A percentile compares a stretch with the other conserved stretches of the same genome.
These are phyloP conservation scores for Kodamaea alishanica DNA, from an alignment of 1,139 yeast genomes.

Conservation along the genomic window DNA sequence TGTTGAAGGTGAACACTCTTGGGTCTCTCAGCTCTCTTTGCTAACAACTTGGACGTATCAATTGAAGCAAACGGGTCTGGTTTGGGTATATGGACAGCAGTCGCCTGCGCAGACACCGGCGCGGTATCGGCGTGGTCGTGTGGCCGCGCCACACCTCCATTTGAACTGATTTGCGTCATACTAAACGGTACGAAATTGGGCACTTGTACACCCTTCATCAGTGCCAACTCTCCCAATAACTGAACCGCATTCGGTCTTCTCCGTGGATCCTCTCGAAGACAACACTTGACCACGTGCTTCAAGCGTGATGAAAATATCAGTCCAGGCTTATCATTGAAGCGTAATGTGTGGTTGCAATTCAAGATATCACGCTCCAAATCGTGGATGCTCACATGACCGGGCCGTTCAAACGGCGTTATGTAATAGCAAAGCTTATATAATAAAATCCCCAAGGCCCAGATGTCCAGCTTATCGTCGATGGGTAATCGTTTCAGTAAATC, in stretches of 20 bases:
- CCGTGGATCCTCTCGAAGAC: slow-evolving; percentile 66
- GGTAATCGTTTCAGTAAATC: slow-evolving; percentile 82
- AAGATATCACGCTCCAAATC: slow-evolving; percentile 42
- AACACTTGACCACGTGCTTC: slow-evolving; percentile 56
- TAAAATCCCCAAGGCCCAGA: slow-evolving; percentile 95
- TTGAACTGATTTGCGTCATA: slow-evolving; percentile 16
- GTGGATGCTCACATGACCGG: slow-evolving; percentile 34
- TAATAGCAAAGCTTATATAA: slow-evolving; percentile 88
- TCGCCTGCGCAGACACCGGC: slow-evolving; percentile 1
- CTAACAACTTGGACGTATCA: slow-evolving; percentile 32
- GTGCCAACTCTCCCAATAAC: slow-evolving; percentile 64
- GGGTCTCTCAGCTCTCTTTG: slow-evolving; percentile 17
- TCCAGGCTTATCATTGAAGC: slow-evolving; percentile 37
- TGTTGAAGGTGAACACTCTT: slow-evolving; percentile 11
- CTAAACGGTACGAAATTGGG: slow-evolving; percentile 50
- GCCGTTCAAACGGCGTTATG: slow-evolving; percentile 90
- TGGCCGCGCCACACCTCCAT: background rate
- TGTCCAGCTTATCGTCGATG: slow-evolving; percentile 89
- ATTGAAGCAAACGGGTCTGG: slow-evolving; percentile 40
- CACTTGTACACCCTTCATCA: slow-evolving; percentile 52
- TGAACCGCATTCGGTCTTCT: slow-evolving; percentile 71
- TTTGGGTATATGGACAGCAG: slow-evolving; percentile 1
- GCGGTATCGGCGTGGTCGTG: slow-evolving; percentile 4
- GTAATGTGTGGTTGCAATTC: slow-evolving; percentile 31
- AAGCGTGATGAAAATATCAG: slow-evolving; percentile 41